These are phyloP conservation scores for Lactifluus echinatus DNA, from an alignment of 768 basidiomycete species.

Conservation along the genomic window DNA sequence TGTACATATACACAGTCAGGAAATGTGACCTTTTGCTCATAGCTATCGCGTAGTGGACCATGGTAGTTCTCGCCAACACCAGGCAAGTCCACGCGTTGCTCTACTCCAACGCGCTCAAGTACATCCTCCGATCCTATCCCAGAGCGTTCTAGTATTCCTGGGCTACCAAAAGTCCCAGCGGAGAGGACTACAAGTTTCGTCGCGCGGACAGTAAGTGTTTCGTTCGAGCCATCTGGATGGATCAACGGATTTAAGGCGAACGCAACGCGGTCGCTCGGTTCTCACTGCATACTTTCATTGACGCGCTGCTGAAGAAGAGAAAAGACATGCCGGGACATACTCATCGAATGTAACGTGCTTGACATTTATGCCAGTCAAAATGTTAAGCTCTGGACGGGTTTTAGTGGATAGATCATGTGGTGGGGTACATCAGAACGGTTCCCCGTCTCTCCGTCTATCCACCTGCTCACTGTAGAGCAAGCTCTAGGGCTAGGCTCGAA, in stretches of 20 bases:
- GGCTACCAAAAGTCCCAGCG: slow-evolving; percentile 36
- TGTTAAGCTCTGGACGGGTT: slow-evolving; percentile 26
- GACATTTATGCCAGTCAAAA: slow-evolving; percentile 29
- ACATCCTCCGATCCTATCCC: slow-evolving; percentile 32
- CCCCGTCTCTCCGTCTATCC: slow-evolving; percentile 43
- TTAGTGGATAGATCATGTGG: slow-evolving; percentile 29
- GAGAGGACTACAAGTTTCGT: slow-evolving; percentile 32
- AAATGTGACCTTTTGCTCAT: neutral
- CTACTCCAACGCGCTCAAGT: slow-evolving; percentile 26
- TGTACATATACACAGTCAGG: neutral
- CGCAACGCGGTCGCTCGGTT: slow-evolving; percentile 32
- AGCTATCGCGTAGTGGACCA: slow-evolving; percentile 21
- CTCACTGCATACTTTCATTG: slow-evolving; percentile 23
- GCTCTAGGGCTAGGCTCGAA: too few species aligned
- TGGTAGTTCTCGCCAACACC: slow-evolving; percentile 38
- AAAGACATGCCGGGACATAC: slow-evolving; percentile 22
- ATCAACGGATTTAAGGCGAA: slow-evolving; percentile 27
- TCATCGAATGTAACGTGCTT: slow-evolving; percentile 29
- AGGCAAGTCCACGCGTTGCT: slow-evolving; percentile 30
- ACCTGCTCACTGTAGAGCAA: slow-evolving; percentile 34
- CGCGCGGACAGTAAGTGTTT: slow-evolving; percentile 23
- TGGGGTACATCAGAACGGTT: slow-evolving; percentile 48
- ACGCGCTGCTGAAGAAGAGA: neutral
- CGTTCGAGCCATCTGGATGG: slow-evolving; percentile 16
- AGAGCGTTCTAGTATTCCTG: slow-evolving; percentile 47